phyloP scores from a whole-genome alignment of 75 land plant genomes.

The Cunninghamia lanceolata region DNA sequence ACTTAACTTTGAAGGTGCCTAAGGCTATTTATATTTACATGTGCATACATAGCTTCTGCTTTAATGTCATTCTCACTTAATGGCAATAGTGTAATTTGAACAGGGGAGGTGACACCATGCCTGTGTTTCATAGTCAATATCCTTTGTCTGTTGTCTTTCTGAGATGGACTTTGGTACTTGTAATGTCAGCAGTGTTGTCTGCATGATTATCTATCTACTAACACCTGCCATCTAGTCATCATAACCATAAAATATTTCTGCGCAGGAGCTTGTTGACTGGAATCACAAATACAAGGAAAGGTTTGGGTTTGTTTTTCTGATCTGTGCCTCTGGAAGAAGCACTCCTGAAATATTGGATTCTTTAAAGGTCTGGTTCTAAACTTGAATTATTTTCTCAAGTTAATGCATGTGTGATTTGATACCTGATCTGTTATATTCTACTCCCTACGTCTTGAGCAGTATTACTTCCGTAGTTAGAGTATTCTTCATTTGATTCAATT shows the following conservation, averaged over 20 bases:
- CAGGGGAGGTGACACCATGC: background rate
- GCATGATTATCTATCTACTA: background rate
- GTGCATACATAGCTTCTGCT: background rate
- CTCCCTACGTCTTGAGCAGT: background rate
- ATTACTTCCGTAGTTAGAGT: background rate
- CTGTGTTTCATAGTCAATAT: background rate
- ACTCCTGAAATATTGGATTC: slow-evolving; percentile 66
- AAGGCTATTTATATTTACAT: background rate
- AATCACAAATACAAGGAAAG: slow-evolving; percentile 73
- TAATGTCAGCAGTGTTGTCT: background rate
- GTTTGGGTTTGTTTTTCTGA: slow-evolving; percentile 86
- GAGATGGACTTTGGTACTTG: background rate
- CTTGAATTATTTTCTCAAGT: background rate
- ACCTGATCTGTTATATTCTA: background rate
- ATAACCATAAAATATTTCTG: background rate
- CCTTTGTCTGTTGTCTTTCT: background rate
- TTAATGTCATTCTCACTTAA: background rate
- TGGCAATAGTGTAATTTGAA: background rate
- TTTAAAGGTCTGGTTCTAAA: slow-evolving; percentile 56
- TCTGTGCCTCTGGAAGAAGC: slow-evolving; percentile 86
- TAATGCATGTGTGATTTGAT: background rate
- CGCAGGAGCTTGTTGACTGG: slow-evolving; percentile 85
- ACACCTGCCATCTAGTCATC: background rate
- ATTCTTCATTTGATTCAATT: background rate
- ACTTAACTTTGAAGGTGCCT: slow-evolving; percentile 58